Base-by-base conservation (phyloP, 1,284 basidiomycete genomes). In the Rhizoctonia solani region DNA sequence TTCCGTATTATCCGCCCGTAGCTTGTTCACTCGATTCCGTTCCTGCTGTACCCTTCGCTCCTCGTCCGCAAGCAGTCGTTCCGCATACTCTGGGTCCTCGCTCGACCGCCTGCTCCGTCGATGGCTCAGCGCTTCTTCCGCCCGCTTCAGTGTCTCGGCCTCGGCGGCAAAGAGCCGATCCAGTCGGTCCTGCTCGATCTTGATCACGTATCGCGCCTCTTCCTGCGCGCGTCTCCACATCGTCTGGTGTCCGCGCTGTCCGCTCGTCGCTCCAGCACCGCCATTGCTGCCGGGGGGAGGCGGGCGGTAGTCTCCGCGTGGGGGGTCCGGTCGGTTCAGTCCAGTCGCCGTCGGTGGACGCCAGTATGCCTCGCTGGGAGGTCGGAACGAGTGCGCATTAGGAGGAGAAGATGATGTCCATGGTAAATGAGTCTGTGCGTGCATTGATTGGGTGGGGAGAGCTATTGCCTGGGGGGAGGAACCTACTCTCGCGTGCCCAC, bases 161-260 rank as follows among this genome's bases (percentile, higher is more conserved):
- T 65, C 61, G 50, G 34, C 21, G n/a, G 50, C 50, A 23, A 44
- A 65, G n/a, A 65, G 50, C 19, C 61, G 47, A 25, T 65, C 61
- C 9, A 65, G 61, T 0, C 50, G 32, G 23, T 65, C 46, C 61
- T 65, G 61, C 61, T 65, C 61, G 2, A 44, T 19, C 50, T 65
- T 65, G 61, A 65, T 65, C 3, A 49, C 21, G 29, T 41, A 25
- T n/a, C 50, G 32, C 2, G 61, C 61, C 49, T 65, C 61, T 16
- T 65, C 61, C 39, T 52, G 59, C 25, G 46, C 46, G 4, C 25
- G 44, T 16, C 58, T 29, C 58, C 58, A 61, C 5, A 32, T 34
- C 11, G 58, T 50, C 4, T n/a, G n/a, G n/a, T n/a, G 46, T 34
- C 21, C 50, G 39, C 19, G n/a, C n/a, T n/a, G n/a, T n/a, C n/a